Base-by-base conservation (phyloP, 805 yeast species). In the Teunomyces funiuensis region DNA sequence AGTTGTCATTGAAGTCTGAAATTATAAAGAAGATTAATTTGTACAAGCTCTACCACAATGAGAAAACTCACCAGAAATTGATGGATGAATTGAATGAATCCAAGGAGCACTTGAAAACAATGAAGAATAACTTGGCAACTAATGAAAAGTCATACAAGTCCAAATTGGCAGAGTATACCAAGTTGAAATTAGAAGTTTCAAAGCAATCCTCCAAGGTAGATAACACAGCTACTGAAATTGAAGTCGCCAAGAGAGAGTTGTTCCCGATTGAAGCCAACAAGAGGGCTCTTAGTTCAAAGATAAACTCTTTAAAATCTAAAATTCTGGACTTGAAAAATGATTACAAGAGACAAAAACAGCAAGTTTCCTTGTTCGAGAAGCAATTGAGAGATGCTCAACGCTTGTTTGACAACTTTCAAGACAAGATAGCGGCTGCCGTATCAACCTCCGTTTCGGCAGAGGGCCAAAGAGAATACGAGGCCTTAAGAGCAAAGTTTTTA, bases 21-120 rank as follows among this genome's bases (percentile, higher is more conserved):
- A 51, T 77, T 16, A 69, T 77, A n/a, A 66, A 71, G 33, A 57
- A 67, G 8, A 76, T 74, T 19, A 76, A 82, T 31, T 57, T 90
- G 23, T 81, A 85, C 73, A 79, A 80, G 49, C 61, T 89, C 9
- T 85, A 70, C 53, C 87, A 84, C 54, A 69, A 81, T 53, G 79
- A 80, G 50, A 53, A 60, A 46, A 60, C 58, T 27, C 71, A 69
- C 52, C 55, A 60, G 27, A 59, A 62, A 17, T 50, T 70, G 40
- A 61, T 60, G 33, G 58, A 48, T 1, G 65, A 62, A 13, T 57
- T 74, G 14, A 50, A 60, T 1, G 49, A 50, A 5, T 69, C 70
- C 41, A 74, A 69, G 25, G 55, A 63, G 6, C 55, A 58, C 11
- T 54, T 79, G 39, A 63, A 66, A 18, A 55, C 57, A 2, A 44